Base-by-base conservation (phyloP, 1,284 basidiomycete species). In the Sanghuangporus sanghuang region DNA sequence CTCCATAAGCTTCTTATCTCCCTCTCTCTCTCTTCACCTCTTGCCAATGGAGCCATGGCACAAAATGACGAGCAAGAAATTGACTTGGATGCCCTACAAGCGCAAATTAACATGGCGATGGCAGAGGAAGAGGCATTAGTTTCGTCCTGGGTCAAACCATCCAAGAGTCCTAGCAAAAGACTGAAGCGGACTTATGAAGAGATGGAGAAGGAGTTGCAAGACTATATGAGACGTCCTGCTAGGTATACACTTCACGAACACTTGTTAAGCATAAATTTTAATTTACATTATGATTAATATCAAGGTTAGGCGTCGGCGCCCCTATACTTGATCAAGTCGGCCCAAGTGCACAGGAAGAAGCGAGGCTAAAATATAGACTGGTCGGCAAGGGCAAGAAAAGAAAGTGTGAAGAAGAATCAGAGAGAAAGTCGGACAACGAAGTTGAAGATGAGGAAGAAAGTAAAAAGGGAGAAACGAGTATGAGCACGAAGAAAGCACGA, bases 41-140 rank as follows among this genome's bases (percentile, higher is more conserved):
- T 46, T 32, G 27, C 27, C 44, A 16, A 52, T 52, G 23, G 32
- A 52, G 35, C 36, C 6, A 63, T 66, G 66, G 39, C 57, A 6
- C 56, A 65, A 14, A 69, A 71, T 38, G 72, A 75, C 62, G 82
- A 85, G 6, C 23, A 59, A 64, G 79, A 81, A 53, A 77, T 89
- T 61, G 85, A 89, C 70, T 68, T 78, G 48, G 86, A 89, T 69
- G 76, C 81, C 42, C 77, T 92, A 40, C 89, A 91, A 71, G 88
- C 89, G 35, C 85, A 88, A 73, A 84, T 91, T 63, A 87, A 92
- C 73, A 77, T 89, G 70, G 85, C 89, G n/a, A 82, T 92, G 82
- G 85, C 89, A 3, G 84, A 87, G 72, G 84, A 85, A 1, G 81
- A 90, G 67, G 79, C 83, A 70, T 77, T 92, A 66, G 83, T 90